These are phyloP conservation scores for Trichoderma afroharzianum DNA, from an alignment of 2,329 filamentous ascomycete genomes.

Conservation along the genomic window DNA sequence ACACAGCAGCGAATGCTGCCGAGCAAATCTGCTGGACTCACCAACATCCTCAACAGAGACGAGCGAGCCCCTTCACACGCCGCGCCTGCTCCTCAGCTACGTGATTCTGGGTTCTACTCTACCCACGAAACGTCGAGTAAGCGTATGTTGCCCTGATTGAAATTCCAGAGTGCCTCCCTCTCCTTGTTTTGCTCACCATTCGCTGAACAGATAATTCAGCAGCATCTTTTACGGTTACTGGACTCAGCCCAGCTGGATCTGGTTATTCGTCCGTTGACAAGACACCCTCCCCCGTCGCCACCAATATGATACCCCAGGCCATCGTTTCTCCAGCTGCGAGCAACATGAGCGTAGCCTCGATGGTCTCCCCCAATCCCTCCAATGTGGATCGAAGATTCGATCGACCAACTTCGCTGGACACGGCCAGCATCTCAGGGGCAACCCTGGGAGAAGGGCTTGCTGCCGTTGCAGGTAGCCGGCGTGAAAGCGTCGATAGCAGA, in stretches of 20 bases:
- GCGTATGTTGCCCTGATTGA: conserved; percentile 30
- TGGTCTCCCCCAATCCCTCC: conserved; percentile 58
- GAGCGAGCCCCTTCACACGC: conserved; percentile 29
- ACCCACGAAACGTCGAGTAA: conserved; percentile 42
- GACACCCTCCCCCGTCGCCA: conserved; percentile 57
- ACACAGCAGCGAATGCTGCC: conserved; percentile 20
- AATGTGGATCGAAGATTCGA: conserved; percentile 44
- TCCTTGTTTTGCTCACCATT: conserved; percentile 7
- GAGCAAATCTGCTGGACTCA: conserved; percentile 36
- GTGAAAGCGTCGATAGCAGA: conserved; percentile 77
- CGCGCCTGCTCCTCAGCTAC: conserved; percentile 32
- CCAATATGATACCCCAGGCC: conserved; percentile 49
- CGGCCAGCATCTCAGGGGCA: conserved; percentile 27
- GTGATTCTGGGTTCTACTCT: conserved; percentile 44
- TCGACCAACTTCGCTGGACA: conserved; percentile 37
- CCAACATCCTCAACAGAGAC: conserved; percentile 38
- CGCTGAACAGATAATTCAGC: conserved; percentile 35
- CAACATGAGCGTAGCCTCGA: conserved; percentile 64
- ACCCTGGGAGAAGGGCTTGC: conserved; percentile 36
- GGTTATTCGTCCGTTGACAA: conserved; percentile 54
- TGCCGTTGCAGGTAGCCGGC: conserved; percentile 50
- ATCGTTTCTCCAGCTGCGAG: conserved; percentile 53
- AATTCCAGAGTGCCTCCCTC: not conserved
- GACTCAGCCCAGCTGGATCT: conserved; percentile 41
- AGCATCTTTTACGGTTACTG: conserved; percentile 37